phyloP scores from a whole-genome alignment of 352 stramenopile species.

The Globisporangium recalcitrans region DNA sequence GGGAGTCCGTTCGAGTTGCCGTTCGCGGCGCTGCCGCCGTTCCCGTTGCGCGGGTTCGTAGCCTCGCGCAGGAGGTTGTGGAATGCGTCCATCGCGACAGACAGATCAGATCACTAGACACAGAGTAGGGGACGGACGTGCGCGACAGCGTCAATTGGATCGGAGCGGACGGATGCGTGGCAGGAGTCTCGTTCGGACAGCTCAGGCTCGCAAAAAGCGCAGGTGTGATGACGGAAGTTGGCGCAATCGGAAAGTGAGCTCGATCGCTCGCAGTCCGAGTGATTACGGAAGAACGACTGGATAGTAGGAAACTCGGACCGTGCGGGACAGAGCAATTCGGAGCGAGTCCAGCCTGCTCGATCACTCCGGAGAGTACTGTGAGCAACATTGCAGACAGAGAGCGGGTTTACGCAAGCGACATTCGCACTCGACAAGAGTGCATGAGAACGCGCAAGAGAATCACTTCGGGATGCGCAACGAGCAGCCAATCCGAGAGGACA shows the following conservation, averaged over 20 bases:
- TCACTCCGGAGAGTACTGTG: not conserved
- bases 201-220: not conserved
- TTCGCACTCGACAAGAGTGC: not conserved
- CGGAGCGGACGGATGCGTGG: not conserved
- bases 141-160: constrained; percentile 1
- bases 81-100: constrained; percentile 56
- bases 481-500: not conserved
- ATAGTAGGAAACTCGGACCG: not conserved
- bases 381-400: not conserved
- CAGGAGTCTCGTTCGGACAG: not conserved
- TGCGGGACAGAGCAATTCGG: not conserved
- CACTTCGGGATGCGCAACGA: not conserved
- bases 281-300: constrained; percentile 10
- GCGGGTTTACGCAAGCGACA: not conserved
- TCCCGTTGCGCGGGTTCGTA: constrained; percentile 43
- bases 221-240: constrained; percentile 3
- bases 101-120: not conserved
- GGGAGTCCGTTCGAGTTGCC: constrained; percentile 20
- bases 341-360: too few species aligned
- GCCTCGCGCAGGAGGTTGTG: constrained; percentile 74
- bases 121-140: not conserved
- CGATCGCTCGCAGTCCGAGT: not conserved
- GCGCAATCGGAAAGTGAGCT: constrained; percentile 15
- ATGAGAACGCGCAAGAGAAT: not conserved
- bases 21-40: constrained; percentile 14